These are phyloP conservation scores for Candida ficus DNA, from an alignment of 805 yeast species.

Conservation along the genomic window DNA sequence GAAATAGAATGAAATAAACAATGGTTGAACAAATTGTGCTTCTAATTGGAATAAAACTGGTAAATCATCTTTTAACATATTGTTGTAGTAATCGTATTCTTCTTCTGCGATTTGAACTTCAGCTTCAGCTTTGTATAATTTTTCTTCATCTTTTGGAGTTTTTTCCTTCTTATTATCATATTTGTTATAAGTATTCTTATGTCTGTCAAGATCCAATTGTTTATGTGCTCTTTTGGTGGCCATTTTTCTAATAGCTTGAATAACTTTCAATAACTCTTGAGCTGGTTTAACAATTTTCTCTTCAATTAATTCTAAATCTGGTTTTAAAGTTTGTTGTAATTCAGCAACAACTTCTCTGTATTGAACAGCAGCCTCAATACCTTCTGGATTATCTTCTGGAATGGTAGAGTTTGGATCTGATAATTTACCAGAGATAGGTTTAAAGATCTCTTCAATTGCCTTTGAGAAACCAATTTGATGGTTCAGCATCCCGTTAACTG, in stretches of 20 bases:
- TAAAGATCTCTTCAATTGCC: constrained; percentile 92
- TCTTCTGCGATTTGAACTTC: constrained; percentile 88
- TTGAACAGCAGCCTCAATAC: constrained; percentile 90
- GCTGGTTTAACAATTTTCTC: constrained; percentile 88
- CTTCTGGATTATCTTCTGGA: constrained; percentile 95
- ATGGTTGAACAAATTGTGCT: constrained; percentile 87
- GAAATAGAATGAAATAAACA: constrained; percentile 90
- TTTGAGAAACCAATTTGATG: constrained; percentile 94
- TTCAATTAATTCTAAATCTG: constrained; percentile 90
- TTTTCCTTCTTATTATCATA: constrained; percentile 78
- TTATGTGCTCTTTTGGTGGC: constrained; percentile 93
- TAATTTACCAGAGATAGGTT: constrained; percentile 90
- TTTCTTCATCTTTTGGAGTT: constrained; percentile 87
- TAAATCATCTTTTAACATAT: constrained; percentile 84
- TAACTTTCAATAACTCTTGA: constrained; percentile 79
- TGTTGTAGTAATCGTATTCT: constrained; percentile 94
- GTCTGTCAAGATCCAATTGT: constrained; percentile 90
- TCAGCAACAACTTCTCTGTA: constrained; percentile 85
- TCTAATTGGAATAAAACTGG: constrained; percentile 86
- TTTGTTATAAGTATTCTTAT: constrained; percentile 61
- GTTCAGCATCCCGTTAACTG: constrained; percentile 89
- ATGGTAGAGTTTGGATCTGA: constrained; percentile 83
- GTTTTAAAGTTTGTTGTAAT: constrained; percentile 78
- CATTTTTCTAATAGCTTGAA: constrained; percentile 84
- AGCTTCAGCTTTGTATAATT: constrained; percentile 81